Conservation (phyloP, 176 grass and related monocot species). For the Leersia perrieri region DNA sequence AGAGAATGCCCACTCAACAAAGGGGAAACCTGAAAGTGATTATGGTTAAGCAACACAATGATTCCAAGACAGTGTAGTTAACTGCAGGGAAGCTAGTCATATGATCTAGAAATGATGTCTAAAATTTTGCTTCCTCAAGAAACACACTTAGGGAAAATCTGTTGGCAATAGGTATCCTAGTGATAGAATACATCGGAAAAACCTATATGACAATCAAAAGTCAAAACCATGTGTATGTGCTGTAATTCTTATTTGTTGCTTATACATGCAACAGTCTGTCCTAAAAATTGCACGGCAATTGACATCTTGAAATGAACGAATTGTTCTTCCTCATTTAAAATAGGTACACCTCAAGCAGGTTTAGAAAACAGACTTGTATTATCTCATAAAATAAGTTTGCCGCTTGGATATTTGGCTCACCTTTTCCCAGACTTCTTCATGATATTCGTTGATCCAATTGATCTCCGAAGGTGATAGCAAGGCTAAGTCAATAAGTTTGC, state of each 20-base stretch:
- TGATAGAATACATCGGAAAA: not conserved
- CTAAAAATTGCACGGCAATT: not conserved
- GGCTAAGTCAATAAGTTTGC: slow-evolving; percentile 64
- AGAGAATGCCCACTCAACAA: slow-evolving; percentile 54
- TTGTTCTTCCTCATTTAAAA: not conserved
- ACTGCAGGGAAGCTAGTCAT: not conserved
- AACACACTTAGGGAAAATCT: not conserved
- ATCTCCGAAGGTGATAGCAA: slow-evolving; percentile 74
- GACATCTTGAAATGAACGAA: not conserved
- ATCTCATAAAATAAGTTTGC: not conserved
- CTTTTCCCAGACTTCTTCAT: slow-evolving; percentile 82
- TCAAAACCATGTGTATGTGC: not conserved
- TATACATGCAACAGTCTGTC: not conserved
- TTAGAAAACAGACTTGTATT: not conserved
- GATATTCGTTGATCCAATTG: slow-evolving; percentile 82
- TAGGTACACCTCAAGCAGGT: not conserved
- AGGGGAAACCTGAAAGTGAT: slow-evolving; percentile 67
- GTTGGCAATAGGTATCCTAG: not conserved
- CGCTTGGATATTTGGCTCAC: slow-evolving; percentile 34
- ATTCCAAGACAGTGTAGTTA: not conserved
- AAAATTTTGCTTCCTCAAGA: not conserved
- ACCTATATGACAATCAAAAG: not conserved
- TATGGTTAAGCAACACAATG: not conserved
- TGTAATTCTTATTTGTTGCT: not conserved
- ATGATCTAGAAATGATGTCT: not conserved